phyloP scores from a whole-genome alignment of 768 basidiomycete species.

The Leccinellum luteum region DNA sequence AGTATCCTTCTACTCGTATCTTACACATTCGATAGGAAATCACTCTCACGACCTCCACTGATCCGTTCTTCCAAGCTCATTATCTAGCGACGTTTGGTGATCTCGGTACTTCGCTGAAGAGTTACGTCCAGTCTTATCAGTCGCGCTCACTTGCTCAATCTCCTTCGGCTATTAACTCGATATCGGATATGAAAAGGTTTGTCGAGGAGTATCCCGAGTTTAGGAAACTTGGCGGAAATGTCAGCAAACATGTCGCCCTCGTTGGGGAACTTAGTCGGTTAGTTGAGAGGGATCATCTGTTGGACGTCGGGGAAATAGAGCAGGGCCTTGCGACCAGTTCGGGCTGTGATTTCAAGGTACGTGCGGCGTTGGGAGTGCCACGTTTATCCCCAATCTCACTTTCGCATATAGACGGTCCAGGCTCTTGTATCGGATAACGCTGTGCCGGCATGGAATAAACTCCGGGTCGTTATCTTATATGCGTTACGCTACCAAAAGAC shows the following conservation, averaged over 20 bases:
- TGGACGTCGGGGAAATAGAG: constrained; percentile 92
- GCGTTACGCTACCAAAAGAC: constrained; percentile 94
- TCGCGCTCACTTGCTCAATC: constrained; percentile 73
- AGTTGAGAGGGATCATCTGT: constrained; percentile 78
- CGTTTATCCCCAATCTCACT: not conserved
- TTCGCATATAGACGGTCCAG: constrained; percentile 68
- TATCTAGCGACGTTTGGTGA: constrained; percentile 95
- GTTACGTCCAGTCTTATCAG: constrained; percentile 93
- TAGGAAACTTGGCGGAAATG: constrained; percentile 92
- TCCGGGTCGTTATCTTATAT: constrained; percentile 87
- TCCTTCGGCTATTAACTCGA: constrained; percentile 85
- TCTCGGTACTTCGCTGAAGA: constrained; percentile 85
- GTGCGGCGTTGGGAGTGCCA: constrained; percentile 14
- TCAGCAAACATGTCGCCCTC: constrained; percentile 96
- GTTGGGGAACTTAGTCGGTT: constrained; percentile 94
- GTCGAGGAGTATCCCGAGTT: constrained; percentile 99
- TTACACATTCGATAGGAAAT: constrained; percentile 64
- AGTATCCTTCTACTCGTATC: constrained; percentile 2
- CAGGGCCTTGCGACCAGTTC: constrained; percentile 93
- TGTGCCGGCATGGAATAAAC: constrained; percentile 78
- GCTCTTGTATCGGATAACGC: constrained; percentile 62
- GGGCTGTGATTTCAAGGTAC: constrained; percentile 83
- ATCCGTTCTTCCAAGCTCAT: constrained; percentile 91
- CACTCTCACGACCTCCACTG: constrained; percentile 85
- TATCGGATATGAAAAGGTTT: constrained; percentile 94